phyloP scores from a whole-genome alignment of 495 filamentous ascomycete species.

The Neurospora sp. region DNA sequence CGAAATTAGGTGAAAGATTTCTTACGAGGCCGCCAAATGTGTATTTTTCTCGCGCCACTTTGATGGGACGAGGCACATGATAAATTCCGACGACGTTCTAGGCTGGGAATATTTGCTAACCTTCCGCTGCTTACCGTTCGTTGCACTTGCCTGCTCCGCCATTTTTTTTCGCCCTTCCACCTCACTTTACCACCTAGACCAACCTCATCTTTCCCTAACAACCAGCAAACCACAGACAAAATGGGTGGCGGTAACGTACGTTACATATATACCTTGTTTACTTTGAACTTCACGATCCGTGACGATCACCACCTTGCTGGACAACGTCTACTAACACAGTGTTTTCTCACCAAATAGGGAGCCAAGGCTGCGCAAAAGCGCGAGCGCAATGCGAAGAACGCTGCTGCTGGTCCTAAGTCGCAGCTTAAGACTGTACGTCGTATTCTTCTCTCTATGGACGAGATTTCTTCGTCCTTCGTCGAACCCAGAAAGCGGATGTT shows the following conservation, averaged over 20 bases:
- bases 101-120: background rate
- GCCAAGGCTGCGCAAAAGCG: constrained; percentile 50
- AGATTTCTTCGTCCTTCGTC: background rate
- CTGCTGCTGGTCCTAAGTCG: constrained; percentile 40
- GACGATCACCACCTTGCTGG: background rate
- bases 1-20: background rate
- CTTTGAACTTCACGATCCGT: background rate
- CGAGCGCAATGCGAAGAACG: constrained; percentile 43
- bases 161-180: background rate
- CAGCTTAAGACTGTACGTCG: constrained; percentile 43
- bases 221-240: constrained; percentile 10
- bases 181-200: background rate
- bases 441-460: background rate
- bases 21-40: background rate
- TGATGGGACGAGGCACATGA: background rate
- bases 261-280: background rate
- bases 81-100: background rate
- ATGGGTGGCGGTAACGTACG: constrained; percentile 47
- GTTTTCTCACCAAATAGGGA: constrained; percentile 26
- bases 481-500: background rate
- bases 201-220: background rate
- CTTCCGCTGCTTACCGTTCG: background rate
- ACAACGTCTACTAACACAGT: background rate
- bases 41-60: background rate
- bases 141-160: background rate